Evolutionary conservation across 768 basidiomycete genomes (phyloP), one percentile per base, ranked within the genome.

Genomic region (Pisolithus orientalis): DNA sequence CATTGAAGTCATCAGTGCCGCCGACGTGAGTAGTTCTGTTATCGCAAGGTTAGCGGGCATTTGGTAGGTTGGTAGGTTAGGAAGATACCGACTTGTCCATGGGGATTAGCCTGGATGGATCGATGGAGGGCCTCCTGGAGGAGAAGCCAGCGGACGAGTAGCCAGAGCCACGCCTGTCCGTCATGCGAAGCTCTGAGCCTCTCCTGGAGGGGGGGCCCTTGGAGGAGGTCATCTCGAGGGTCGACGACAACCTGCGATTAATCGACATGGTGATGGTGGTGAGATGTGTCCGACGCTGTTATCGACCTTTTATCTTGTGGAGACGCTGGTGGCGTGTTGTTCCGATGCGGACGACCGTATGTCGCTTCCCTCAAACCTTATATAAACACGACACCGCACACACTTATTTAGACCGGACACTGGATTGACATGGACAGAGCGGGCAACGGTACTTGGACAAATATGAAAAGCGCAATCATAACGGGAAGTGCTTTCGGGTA

Each of bases 1-100:
- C 85, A 67, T 96, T 95, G 78, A 96, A 96, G 63, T 85, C 77
- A 58, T 87, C 81, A 45, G 80, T 70, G 14, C 83, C 85, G 50
- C 74, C 75, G 50, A 83, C 64, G 46, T 80, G 75, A 58, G 70
- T 70, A 51, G 70, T 66, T 65, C 80, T 84, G 68, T 64, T 45
- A n/a, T 7, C 48, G 37, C 45, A 13, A 13, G 21, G 43, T 14
- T 42, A 42, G 60, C 44, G 56, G 51, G 16, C 6, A 50, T 54
- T 4, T 49, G 51, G 27, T 40, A n/a, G n/a, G n/a, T n/a, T n/a
- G n/a, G n/a, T n/a, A 31, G 29, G 34, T 31, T 43, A 46, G 46
- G 31, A 51, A 52, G 55, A 11, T 53, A 57, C 44, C 58, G 63
- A 87, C 88, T 82, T 89, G 77, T 87, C 83, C 85, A 90, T 90